Evolutionary conservation across 176 grass and related monocot species (phyloP).

Genomic region (Musa beccarii): DNA sequence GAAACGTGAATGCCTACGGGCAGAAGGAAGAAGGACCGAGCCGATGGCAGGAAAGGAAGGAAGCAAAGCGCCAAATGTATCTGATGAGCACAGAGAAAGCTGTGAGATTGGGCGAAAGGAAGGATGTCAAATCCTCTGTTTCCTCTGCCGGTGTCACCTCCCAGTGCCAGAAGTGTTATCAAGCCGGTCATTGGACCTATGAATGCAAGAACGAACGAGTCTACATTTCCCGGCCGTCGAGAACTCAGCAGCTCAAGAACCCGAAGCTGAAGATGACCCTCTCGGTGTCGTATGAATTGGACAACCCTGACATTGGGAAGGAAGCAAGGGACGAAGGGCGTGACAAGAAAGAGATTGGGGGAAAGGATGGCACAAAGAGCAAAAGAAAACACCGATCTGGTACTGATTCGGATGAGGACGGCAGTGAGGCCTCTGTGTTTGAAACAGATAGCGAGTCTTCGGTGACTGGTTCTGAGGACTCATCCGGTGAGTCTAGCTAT

Average conservation of each 20-base stretch:
- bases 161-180: constrained; percentile 78
- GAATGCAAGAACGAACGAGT: constrained; percentile 77
- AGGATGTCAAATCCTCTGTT: constrained; percentile 35
- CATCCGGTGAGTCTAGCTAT: constrained; percentile 50
- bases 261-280: constrained; percentile 50
- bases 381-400: constrained; percentile 47
- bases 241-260: constrained; percentile 58
- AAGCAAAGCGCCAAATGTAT: constrained; percentile 28
- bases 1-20: constrained; percentile 67
- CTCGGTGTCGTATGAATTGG: constrained; percentile 39
- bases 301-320: constrained; percentile 55
- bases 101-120: constrained; percentile 56
- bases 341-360: constrained; percentile 23
- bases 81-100: constrained; percentile 78
- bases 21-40: constrained; percentile 5
- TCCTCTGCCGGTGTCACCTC: constrained; percentile 24
- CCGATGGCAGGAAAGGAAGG: constrained; percentile 17
- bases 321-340: constrained; percentile 33
- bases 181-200: constrained; percentile 66
- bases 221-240: constrained; percentile 52
- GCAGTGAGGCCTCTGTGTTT: constrained; percentile 61
- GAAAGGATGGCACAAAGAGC: constrained; percentile 38
- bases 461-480: constrained; percentile 35
- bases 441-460: constrained; percentile 50
- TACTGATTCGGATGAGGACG: constrained; percentile 41